Evolutionary conservation across 179 eudicot genomes (phyloP).

Genomic region (Patellifolia procumbens): DNA sequence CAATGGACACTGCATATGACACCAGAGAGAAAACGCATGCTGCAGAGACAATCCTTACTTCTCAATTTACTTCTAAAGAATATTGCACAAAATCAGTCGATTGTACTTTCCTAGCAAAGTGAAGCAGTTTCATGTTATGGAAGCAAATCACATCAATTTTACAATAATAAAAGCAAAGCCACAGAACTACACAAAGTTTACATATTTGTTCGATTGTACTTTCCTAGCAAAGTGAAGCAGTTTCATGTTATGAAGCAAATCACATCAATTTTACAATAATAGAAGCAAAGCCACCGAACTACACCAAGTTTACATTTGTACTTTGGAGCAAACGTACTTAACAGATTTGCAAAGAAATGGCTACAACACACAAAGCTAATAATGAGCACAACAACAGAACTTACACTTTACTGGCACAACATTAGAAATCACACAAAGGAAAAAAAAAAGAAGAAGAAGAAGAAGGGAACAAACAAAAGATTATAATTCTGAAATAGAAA

Average conservation of each 20-base stretch:
- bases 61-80: slow-evolving; percentile 3
- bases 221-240: too few relatives aligned
- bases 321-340: neutral
- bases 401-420: neutral
- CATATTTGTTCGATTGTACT: neutral
- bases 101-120: neutral
- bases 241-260: too few relatives aligned
- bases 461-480: neutral
- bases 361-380: neutral
- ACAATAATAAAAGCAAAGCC: neutral
- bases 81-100: neutral
- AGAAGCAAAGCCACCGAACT: too few relatives aligned
- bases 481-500: neutral
- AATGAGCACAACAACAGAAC: neutral
- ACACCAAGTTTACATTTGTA: too few relatives aligned
- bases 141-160: neutral
- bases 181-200: neutral
- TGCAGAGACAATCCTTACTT: neutral
- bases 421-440: too few relatives aligned
- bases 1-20: neutral
- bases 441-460: too few relatives aligned
- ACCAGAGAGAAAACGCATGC: neutral
- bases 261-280: too few relatives aligned
- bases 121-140: neutral
- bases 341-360: neutral